Base-by-base conservation (phyloP, 805 yeast species). In the Metschnikowia santaceciliae region DNA sequence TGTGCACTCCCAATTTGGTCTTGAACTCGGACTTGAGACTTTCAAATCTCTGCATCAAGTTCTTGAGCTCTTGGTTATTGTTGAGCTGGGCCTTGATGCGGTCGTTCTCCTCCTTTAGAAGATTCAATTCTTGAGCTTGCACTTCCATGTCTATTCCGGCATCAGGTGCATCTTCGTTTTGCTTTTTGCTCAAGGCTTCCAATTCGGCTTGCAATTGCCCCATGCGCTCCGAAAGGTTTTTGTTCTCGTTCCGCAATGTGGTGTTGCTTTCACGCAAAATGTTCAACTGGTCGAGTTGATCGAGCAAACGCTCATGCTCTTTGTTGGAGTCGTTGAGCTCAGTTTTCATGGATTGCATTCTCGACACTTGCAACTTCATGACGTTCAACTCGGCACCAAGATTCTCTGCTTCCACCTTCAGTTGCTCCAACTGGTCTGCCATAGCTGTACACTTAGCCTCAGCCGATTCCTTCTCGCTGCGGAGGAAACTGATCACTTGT, bases 391-490 rank as follows among this genome's bases (percentile, higher is more conserved):
- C 86, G 41, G 75, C 61, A 30, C 68, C 72, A 2, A 77, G 65
- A 47, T 72, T 67, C 1, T 73, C 73, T 39, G 86, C 69, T 36
- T 76, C 75, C 52, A 79, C 80, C 54, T 80, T 76, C 30, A 83
- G 66, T 36, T 79, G 71, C 35, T 71, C 73, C 50, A 77, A 76
- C 57, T 87, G 94, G 51, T 82, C 80, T 10, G 68, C 63, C 20
- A 65, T 54, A 8, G 57, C 53, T 0, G 54, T 19, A 3, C 60
- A 69, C 58, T 83, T 86, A 7, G 82, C 77, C 44, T 82, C 84
- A 1, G 83, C 74, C 4, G 84, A 72, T 54, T 90, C 96, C 60
- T 84, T 86, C 57, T 88, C 95, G 54, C 85, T 81, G 42, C 91
- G 83, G 51, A 90, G 70, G 59, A 78, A 83, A 1, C 75, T 63